Evolutionary conservation across 2,329 filamentous ascomycete genomes (phyloP), one percentile per base, ranked within the genome.

Genomic region (Diaporthe ilicicola): DNA sequence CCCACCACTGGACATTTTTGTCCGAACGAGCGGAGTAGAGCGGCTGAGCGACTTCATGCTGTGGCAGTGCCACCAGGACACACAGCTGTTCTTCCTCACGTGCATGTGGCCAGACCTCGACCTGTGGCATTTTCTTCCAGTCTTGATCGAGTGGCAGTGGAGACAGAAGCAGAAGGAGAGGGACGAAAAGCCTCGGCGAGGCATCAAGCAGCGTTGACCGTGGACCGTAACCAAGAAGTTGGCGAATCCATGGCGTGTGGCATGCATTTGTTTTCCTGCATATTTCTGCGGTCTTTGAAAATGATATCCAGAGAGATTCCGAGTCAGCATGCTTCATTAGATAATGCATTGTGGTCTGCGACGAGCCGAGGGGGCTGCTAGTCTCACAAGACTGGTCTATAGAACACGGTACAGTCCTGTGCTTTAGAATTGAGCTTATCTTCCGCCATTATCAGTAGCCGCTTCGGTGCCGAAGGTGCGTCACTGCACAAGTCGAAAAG

Each of bases 41-140:
- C 89, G 96, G 61, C 85, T 99, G 71, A 98, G 94, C 78, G 96
- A 99, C 80, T 99, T 98, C 77, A 96, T 99, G 95, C 90, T 99
- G 42, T 99, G 96, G 96, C 96, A 99, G 82, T 96, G 94, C 77
- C 95, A 98, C 78, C 90, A 97, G 78, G 87, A 95, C 74, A 98
- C 96, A 0, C 93, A 97, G 72, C 92, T 99, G 74, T 94, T 97
- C 72, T 99, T 98, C 79, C 83, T 98, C 70, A 89, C 97, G 76
- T 96, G 94, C 74, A 86, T 97, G 73, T 99, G 96, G 96, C 96
- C 96, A 2, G 94, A 98, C 74, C 98, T 99, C 76, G 94, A 97
- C 79, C 86, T 99, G 5, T 95, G 94, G 91, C 89, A 95, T 71
- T 98, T 98, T 81, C 82, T 99, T 22, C 96, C 95, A 10, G 95